Base-by-base conservation (phyloP, 805 yeast genomes). In the Zygosaccharomyces lentus region DNA sequence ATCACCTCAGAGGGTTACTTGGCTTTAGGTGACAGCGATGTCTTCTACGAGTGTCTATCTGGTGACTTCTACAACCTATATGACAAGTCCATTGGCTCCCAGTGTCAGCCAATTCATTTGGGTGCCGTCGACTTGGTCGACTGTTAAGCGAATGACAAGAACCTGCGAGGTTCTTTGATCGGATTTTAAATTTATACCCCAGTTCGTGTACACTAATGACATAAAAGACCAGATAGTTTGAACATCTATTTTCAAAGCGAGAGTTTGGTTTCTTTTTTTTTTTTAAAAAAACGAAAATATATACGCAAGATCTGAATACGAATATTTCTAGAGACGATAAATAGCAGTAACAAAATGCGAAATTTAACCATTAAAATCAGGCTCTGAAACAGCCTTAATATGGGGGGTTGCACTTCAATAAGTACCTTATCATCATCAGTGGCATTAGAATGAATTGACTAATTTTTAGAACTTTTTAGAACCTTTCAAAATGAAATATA, bases 31-130 rank as follows among this genome's bases (percentile, higher is more conserved):
- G 65, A 67, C 53, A 62, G 65, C 45, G 77, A 78, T 42, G 70
- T 73, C 35, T 82, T 82, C 70, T 82, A 76, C 74, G 80, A 82
- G 70, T 84, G 91, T 72, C 62, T 76, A 55, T 81, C 88, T 31
- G 91, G 91, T 57, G 72, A 72, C 60, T 84, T 84, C 77, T 83
- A 81, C 82, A 84, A 84, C 76, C 71, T 84, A 68, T 84, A 84
- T 68, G 87, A 82, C 64, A 70, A 79, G 65, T 65, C 71, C 54
- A 64, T 81, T 45, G 87, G 82, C 48, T 66, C 61, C 24, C 86
- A 81, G 61, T 83, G 90, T 75, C 61, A 69, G 45, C 73, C 81
- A 48, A 84, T 84, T 58, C 69, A 79, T 62, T 74, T 84, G 58
- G 71, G 71, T 51, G 71, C 81, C 54, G 78, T 82, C 52, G 79